Percentiles rank a stretch among this genome's conserved stretches.
Evolutionary conservation across 1,284 basidiomycete species (phyloP).

Genomic region (Apiotrichum akiyoshidainum): DNA sequence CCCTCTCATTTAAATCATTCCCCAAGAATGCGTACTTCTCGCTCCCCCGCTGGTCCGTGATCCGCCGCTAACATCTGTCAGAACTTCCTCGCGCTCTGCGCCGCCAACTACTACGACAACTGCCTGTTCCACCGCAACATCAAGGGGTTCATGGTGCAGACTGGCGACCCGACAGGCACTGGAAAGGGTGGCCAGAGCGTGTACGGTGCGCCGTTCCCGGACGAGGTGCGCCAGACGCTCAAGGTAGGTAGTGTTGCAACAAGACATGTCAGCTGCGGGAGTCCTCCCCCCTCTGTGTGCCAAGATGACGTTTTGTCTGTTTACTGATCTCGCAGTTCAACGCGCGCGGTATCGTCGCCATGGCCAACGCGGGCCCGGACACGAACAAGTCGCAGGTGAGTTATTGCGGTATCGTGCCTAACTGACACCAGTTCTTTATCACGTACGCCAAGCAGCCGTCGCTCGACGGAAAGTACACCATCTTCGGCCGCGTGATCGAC

Average conservation of each 20-base stretch:
- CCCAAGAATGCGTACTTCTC: no score
- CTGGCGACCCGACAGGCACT: conserved; percentile 72
- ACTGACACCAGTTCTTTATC: conserved; percentile 70
- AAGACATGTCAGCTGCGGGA: not conserved
- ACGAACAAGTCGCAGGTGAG: conserved; percentile 74
- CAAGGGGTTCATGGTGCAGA: conserved; percentile 93
- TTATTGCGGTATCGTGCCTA: not conserved
- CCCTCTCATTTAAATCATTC: no score
- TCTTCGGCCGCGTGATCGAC: conserved; percentile 93
- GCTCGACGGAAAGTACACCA: conserved; percentile 90
- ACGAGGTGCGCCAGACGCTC: conserved; percentile 85
- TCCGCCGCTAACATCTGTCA: conserved; percentile 39
- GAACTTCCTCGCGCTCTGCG: conserved; percentile 94
- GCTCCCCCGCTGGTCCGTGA: no score
- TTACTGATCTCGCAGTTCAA: conserved; percentile 67
- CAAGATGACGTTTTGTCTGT: not conserved
- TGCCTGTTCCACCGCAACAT: conserved; percentile 89
- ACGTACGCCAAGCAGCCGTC: conserved; percentile 88
- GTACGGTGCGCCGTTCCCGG: conserved; percentile 73
- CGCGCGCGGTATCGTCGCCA: conserved; percentile 85
- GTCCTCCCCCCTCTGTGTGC: no score
- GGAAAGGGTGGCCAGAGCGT: conserved; percentile 56
- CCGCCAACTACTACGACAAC: conserved; percentile 80
- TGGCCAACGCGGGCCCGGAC: conserved; percentile 92
- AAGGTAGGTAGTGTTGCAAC: conserved; percentile 59